A percentile compares a stretch with the other conserved stretches of the same genome.
Evolutionary conservation across 805 yeast species (phyloP).

Genomic region (Henningerozyma blattae): DNA sequence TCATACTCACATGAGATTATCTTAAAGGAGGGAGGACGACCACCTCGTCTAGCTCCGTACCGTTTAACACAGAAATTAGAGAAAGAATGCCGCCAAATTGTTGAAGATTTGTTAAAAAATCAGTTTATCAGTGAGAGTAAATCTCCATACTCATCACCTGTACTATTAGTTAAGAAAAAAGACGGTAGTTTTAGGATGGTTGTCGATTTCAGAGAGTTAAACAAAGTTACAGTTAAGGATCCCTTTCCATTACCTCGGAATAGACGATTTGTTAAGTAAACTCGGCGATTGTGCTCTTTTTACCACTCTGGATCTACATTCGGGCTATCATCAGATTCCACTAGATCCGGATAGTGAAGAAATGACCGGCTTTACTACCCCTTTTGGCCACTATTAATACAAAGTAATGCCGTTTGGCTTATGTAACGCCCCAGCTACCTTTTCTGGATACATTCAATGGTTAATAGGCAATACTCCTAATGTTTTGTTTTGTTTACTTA

Average conservation of each 20-base stretch:
- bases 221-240: slow-evolving; percentile 4
- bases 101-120: slow-evolving; percentile 5
- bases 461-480: slow-evolving; percentile 6
- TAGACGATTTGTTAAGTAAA: slow-evolving; percentile 3
- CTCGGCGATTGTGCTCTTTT: slow-evolving; percentile 1
- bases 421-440: slow-evolving; percentile 9
- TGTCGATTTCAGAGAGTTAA: slow-evolving; percentile 5
- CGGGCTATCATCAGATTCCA: slow-evolving; percentile 8
- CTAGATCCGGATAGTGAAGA: slow-evolving; percentile 2
- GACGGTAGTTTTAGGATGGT: slow-evolving; percentile 5
- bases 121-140: slow-evolving; percentile 4
- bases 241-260: slow-evolving; percentile 5
- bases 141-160: slow-evolving; percentile 8
- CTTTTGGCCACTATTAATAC: slow-evolving; percentile 7
- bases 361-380: slow-evolving; percentile 6
- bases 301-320: slow-evolving; percentile 5
- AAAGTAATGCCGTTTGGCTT: slow-evolving; percentile 12
- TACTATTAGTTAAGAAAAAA: slow-evolving; percentile 8
- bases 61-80: slow-evolving; percentile 6
- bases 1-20: background rate
- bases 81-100: background rate
- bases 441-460: slow-evolving; percentile 10
- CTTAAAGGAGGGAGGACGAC: slow-evolving; percentile 1
- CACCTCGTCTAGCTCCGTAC: slow-evolving; percentile 7
- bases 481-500: slow-evolving; percentile 6